Conservation (phyloP, 805 yeast species). For the Candida ascalaphidarum region DNA sequence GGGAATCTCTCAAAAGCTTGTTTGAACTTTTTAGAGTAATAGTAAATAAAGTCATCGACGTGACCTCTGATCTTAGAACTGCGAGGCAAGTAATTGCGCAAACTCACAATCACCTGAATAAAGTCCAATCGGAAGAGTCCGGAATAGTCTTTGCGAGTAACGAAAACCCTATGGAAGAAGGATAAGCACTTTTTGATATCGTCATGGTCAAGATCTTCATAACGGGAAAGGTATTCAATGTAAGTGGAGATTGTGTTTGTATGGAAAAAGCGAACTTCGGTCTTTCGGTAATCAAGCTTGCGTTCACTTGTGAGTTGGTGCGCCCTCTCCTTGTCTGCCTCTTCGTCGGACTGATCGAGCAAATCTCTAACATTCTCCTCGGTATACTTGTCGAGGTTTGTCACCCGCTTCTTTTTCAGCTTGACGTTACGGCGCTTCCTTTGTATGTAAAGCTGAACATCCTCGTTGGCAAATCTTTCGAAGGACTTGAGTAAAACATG, state of each 20-base stretch:
- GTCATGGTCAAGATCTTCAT: slow-evolving; percentile 49
- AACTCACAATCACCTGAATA: slow-evolving; percentile 47
- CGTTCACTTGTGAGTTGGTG: slow-evolving; percentile 35
- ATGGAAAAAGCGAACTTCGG: slow-evolving; percentile 42
- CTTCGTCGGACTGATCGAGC: slow-evolving; percentile 20
- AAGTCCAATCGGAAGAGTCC: slow-evolving; percentile 67
- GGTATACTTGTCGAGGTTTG: slow-evolving; percentile 14
- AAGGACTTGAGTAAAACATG: slow-evolving; percentile 59
- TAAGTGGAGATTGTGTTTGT: slow-evolving; percentile 59
- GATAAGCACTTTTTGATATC: slow-evolving; percentile 58
- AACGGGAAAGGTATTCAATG: slow-evolving; percentile 51
- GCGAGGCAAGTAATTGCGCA: slow-evolving; percentile 39
- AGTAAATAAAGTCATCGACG: slow-evolving; percentile 54
- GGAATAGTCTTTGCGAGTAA: slow-evolving; percentile 47
- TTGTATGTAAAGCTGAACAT: slow-evolving; percentile 40
- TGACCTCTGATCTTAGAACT: slow-evolving; percentile 43
- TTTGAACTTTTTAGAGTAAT: slow-evolving; percentile 56
- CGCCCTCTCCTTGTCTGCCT: slow-evolving; percentile 19
- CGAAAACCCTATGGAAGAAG: slow-evolving; percentile 65
- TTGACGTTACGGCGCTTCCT: slow-evolving; percentile 31
- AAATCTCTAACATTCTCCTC: slow-evolving; percentile 16
- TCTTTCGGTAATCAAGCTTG: slow-evolving; percentile 33
- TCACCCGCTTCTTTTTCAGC: slow-evolving; percentile 13
- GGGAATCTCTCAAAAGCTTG: slow-evolving; percentile 40
- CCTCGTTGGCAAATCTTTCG: slow-evolving; percentile 55